Evolutionary conservation across 2,329 filamentous ascomycete species (phyloP), one percentile per base, ranked within the genome.

Genomic region (Metarhizium anisopliae): DNA sequence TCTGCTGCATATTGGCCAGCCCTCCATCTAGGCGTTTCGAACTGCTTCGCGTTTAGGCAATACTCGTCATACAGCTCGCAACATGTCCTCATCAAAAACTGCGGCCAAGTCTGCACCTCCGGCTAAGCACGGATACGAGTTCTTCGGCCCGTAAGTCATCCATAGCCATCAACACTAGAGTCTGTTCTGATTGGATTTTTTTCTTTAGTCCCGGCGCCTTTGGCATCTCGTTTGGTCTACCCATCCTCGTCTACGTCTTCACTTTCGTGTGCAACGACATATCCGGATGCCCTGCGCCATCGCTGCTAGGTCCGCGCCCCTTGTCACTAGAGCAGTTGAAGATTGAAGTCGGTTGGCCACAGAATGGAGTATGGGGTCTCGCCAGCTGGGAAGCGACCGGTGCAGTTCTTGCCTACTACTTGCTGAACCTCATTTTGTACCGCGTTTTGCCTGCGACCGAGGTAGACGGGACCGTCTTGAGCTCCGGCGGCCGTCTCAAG

Each of bases 231-330:
- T 86, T 95, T 64, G 85, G 86, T 56, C 83, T 96, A 1, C 93
- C 93, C 0, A 58, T 91, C 47, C 79, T 92, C 60, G 82, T 90
- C 63, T 95, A 94, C 73, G 68, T 85, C 63, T 86, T 93, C 67
- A 80, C 85, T 50, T 95, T 96, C 67, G 77, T 87, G 64, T 96
- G 93, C 80, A 97, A 96, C 74, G 92, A 97, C 70, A 77, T 95
- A 60, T 87, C 90, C 8, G 93, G 94, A 57, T 97, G 94, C 68
- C 94, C 93, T 50, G 86, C 89, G 2, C 90, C 92, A 3, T 90
- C 89, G 4, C 78, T 93, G 8, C 79, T 95, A 42, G 78, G 80
- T 62, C 91, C 89, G 36, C 84, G 80, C 56, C 87, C 82, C 8
- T 74, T 96, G 58, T 84, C 84, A 47, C 74, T 91, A 51, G 81